Evolutionary conservation across 495 filamentous ascomycete genomes (phyloP).

Genomic region (Jackrogersella minutella): DNA sequence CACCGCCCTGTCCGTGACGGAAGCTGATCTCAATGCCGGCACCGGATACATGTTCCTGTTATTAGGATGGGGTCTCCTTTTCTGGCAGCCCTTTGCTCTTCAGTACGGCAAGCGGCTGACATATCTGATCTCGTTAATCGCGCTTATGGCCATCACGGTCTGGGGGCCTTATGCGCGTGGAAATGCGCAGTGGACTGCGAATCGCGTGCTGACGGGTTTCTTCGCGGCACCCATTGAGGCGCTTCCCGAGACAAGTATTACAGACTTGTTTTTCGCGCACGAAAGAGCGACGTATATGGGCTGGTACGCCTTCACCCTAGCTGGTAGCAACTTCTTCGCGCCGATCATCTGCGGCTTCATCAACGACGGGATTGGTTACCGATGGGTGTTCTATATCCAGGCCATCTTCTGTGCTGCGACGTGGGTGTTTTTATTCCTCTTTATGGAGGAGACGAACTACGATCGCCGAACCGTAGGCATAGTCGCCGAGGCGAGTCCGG

Average conservation of each 20-base stretch:
- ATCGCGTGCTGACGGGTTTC: conserved; percentile 68
- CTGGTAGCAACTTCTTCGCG: conserved; percentile 71
- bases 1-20: conserved; percentile 61
- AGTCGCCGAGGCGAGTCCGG: conserved; percentile 25
- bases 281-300: conserved; percentile 71
- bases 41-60: conserved; percentile 72
- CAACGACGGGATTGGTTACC: conserved; percentile 67
- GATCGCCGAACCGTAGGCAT: conserved; percentile 50
- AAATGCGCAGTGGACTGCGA: conserved; percentile 71
- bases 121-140: conserved; percentile 66
- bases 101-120: conserved; percentile 73
- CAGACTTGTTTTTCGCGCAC: conserved; percentile 74
- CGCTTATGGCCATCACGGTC: conserved; percentile 51
- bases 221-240: conserved; percentile 72
- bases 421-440: conserved; percentile 69
- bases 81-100: conserved; percentile 74
- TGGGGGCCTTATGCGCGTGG: conserved; percentile 57
- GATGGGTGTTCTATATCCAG: conserved; percentile 72
- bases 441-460: conserved; percentile 76
- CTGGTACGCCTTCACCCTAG: conserved; percentile 68
- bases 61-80: conserved; percentile 69
- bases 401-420: conserved; percentile 66
- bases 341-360: conserved; percentile 74
- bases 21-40: conserved; percentile 57
- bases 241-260: conserved; percentile 66